Evolutionary conservation across 225 moss, liverwort and hornwort species (phyloP), one percentile per base, ranked within the genome.

Genomic region (Sphagnum contortum): DNA sequence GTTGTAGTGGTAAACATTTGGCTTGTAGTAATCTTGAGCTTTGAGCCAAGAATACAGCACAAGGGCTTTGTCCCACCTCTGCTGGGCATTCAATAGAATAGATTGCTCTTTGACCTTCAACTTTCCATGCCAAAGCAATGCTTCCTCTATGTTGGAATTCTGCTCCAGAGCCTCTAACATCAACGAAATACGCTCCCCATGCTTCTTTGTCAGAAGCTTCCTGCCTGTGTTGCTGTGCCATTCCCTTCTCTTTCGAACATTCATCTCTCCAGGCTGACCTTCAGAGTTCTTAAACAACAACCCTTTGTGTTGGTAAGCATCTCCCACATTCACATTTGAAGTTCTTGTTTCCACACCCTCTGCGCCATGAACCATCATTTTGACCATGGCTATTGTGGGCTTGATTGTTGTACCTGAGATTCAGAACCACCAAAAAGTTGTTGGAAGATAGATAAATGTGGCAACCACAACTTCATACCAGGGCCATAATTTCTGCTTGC

Each of bases 1-100:
- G 56, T 87, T 89, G 48, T 91, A 98, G 48, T 87, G 85, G 64
- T 87, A 82, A 4, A 85, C 77, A 71, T 86, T 91, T 12, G 89
- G 87, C 58, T 46, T 64, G 56, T 93, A 91, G 46, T 73, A 67
- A 9, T 77, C 82, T 67, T 87, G 86, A 48, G 71, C 72, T 59
- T 84, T 80, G 48, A 89, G 71, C 98, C 93, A 93, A 3, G 71
- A 47, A 70, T 87, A 98, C 3, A 87, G 63, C 44, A 69, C 72
- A 13, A 93, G 63, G 6, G 89, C 91, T 44, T 85, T 85, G 72
- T 72, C 76, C 70, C 89, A 98, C 57, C 77, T 71, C 83, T 79
- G 83, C 72, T 91, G 84, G 61, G 85, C 87, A 66, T 91, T 81
- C 62, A 98, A 74, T 4, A 98, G 70, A 57, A 82, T 81, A 45